Percentiles rank a stretch among this genome's conserved stretches.
phyloP scores from a whole-genome alignment of 805 yeast species.

The Starmerella tilneyi region DNA sequence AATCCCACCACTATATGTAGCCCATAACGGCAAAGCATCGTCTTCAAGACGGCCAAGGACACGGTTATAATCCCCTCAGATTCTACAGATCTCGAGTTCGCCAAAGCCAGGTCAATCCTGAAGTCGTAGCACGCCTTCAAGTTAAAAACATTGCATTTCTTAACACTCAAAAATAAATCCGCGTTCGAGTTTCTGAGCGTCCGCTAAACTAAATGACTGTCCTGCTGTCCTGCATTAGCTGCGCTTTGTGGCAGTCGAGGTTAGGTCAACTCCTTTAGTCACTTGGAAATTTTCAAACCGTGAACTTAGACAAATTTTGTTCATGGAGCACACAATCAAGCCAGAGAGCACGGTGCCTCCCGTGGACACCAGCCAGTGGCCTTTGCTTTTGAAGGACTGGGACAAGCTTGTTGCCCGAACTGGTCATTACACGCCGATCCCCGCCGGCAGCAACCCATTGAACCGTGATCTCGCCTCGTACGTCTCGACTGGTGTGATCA shows the following conservation, averaged over 20 bases:
- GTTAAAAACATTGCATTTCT: background rate
- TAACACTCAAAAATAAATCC: background rate
- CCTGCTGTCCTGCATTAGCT: background rate
- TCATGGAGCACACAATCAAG: conserved; percentile 49
- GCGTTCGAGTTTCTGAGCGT: too few relatives aligned
- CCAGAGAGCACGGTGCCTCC: conserved; percentile 71
- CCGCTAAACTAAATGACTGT: background rate
- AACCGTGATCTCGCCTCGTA: conserved; percentile 88
- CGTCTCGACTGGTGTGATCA: conserved; percentile 89
- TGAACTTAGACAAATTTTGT: conserved; percentile 9
- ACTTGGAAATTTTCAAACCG: conserved; percentile 3
- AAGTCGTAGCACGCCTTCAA: background rate
- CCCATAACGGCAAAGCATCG: too few relatives aligned
- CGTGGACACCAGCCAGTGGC: conserved; percentile 90
- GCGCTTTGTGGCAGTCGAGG: background rate
- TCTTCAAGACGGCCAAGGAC: too few relatives aligned
- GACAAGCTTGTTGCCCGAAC: conserved; percentile 90
- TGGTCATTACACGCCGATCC: conserved; percentile 96
- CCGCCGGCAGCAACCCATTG: conserved; percentile 87
- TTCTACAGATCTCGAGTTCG: too few relatives aligned
- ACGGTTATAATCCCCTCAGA: too few relatives aligned
- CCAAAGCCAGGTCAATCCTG: too few relatives aligned
- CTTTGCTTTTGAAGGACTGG: conserved; percentile 81
- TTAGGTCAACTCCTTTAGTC: conserved; percentile 8
- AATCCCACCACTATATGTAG: too few relatives aligned